phyloP scores from a whole-genome alignment of 129 eudicot genomes.

The Centrapalus pauciflorus region DNA sequence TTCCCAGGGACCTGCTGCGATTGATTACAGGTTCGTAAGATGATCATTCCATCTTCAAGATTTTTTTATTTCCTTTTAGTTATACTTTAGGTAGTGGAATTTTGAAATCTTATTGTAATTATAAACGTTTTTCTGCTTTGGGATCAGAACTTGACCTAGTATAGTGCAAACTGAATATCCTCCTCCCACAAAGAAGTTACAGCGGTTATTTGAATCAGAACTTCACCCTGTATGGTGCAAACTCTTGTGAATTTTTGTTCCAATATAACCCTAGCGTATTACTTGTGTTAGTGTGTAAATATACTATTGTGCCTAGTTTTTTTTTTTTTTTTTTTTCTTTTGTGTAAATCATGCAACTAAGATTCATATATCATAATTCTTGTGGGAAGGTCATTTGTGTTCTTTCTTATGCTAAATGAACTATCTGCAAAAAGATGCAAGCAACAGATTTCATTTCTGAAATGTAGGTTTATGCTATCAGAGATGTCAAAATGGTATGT shows the following conservation, averaged over 20 bases:
- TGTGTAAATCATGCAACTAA: neutral
- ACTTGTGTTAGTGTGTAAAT: too few species aligned
- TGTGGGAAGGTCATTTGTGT: neutral
- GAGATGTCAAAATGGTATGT: neutral
- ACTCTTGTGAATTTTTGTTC: too few species aligned
- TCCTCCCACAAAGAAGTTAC: too few species aligned
- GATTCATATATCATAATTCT: neutral
- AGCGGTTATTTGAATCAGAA: too few species aligned
- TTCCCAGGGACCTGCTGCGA: conserved; percentile 52
- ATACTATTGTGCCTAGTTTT: too few species aligned
- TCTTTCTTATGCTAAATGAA: neutral
- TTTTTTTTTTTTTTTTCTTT: too few species aligned
- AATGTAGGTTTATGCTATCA: neutral
- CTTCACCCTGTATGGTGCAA: too few species aligned
- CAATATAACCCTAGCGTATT: neutral
- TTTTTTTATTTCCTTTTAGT: neutral
- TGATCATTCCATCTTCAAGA: neutral
- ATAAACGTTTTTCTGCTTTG: neutral
- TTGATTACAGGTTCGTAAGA: conserved; percentile 56
- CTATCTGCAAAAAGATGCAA: neutral
- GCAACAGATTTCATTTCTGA: neutral
- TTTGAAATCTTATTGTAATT: neutral
- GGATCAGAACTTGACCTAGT: neutral
- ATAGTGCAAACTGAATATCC: neutral
- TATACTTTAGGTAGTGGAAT: neutral